A percentile compares a stretch with the other conserved stretches of the same genome.
Evolutionary conservation across 257 asterid species (phyloP).

Genomic region (Solanum verrucosum): DNA sequence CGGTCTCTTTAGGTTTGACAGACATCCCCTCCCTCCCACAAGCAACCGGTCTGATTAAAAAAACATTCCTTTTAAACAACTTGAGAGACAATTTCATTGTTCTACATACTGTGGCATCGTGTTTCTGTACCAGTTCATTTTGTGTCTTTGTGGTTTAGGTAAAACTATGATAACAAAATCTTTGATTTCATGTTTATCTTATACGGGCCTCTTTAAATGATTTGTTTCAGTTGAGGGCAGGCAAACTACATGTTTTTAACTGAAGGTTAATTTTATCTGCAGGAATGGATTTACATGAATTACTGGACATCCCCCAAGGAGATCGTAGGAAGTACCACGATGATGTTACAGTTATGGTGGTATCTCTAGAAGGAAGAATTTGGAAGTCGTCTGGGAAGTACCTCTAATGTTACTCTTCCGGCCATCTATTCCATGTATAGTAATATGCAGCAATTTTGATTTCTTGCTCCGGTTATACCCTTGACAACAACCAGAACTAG

Average conservation of each 20-base stretch:
- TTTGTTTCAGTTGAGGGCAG: not conserved
- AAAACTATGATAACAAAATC: not conserved
- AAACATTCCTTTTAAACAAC: not conserved
- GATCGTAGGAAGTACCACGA: slow-evolving; percentile 18
- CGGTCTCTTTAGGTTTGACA: not conserved
- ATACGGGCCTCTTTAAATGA: not conserved
- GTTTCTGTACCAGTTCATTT: not conserved
- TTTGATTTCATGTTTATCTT: not conserved
- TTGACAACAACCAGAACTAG: not conserved
- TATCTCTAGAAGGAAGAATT: slow-evolving; percentile 18
- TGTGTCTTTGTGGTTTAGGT: not conserved
- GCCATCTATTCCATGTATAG: not conserved
- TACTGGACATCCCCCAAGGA: slow-evolving; percentile 17
- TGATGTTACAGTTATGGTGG: slow-evolving; percentile 17
- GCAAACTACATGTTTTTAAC: not conserved
- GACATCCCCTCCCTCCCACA: not conserved
- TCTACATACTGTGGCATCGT: not conserved
- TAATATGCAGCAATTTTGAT: not conserved
- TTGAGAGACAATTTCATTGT: not conserved
- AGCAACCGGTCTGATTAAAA: not conserved
- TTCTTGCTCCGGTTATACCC: not conserved
- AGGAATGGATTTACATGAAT: slow-evolving; percentile 19
- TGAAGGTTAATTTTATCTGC: not conserved
- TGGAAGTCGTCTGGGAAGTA: slow-evolving; percentile 16
- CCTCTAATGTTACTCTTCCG: not conserved